These are phyloP conservation scores for Boletus subparvulus DNA, from an alignment of 768 basidiomycete genomes.

Conservation along the genomic window DNA sequence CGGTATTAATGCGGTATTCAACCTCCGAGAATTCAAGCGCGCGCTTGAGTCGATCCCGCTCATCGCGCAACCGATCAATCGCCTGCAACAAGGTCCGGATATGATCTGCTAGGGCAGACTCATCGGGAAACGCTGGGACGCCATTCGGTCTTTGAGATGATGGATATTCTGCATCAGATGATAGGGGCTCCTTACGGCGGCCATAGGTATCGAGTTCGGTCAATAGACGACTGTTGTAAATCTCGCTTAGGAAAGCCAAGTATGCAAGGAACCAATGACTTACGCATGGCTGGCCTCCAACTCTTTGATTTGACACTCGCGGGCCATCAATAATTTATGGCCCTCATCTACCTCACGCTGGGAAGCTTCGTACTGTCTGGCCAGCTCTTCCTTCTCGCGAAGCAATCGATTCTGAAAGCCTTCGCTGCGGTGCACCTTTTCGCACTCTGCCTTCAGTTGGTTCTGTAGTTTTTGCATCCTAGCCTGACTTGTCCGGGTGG, in stretches of 20 bases:
- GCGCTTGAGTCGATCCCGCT: conserved; percentile 61
- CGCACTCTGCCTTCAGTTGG: conserved; percentile 43
- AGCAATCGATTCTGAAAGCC: conserved; percentile 45
- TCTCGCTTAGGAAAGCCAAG: not conserved
- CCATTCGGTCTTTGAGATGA: not conserved
- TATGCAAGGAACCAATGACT: conserved; percentile 6
- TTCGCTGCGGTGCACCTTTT: conserved; percentile 42
- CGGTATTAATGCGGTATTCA: conserved; percentile 63
- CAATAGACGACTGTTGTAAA: conserved; percentile 19
- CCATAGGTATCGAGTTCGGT: conserved; percentile 14
- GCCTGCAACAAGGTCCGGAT: conserved; percentile 60
- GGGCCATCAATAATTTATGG: conserved; percentile 17
- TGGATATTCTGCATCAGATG: not conserved
- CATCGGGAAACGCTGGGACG: conserved; percentile 8
- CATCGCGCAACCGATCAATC: conserved; percentile 63
- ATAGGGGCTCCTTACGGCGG: not conserved
- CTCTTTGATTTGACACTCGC: conserved; percentile 24
- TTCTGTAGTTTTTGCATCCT: conserved; percentile 42
- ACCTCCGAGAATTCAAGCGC: conserved; percentile 66
- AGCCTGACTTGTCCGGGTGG: conserved; percentile 30
- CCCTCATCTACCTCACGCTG: conserved; percentile 34
- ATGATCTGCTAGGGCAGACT: conserved; percentile 35
- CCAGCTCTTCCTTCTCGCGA: conserved; percentile 52
- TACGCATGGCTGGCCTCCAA: conserved; percentile 29
- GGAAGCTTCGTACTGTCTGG: conserved; percentile 43